Base-by-base conservation (phyloP, 495 filamentous ascomycete species). In the Aspergillus cristatus region DNA sequence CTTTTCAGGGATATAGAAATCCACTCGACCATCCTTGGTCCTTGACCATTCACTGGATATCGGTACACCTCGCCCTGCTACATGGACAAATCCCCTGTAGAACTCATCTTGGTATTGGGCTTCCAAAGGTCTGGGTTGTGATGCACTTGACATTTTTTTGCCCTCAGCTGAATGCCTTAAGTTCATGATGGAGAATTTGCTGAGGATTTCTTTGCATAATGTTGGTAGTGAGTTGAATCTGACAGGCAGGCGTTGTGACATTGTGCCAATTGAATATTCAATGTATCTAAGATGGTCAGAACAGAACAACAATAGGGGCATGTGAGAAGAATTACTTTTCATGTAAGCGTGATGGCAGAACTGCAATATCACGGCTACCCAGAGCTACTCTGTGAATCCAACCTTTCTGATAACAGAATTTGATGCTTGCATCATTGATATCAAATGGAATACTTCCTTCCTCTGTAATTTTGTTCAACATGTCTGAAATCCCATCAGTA, bases 331-430 rank as follows among this genome's bases (percentile, higher is more conserved):
- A 29, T 37, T 37, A 43, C 40, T 37, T 37, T 37, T 37, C 40
- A 37, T 43, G 40, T 32, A 43, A 37, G 32, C 40, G 28, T 14
- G 28, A 40, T 33, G 28, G 37, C 18, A 40, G 28, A 33, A 40
- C 37, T 32, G 28, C 37, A 40, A 32, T 10, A 24, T 33, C 37
- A 32, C 10, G 11, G 11, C 11, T 18, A 3, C 32, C 18, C 11
- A 13, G 6, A 1, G 20, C 20, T 13, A 40, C 16, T 16, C 18
- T 32, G 20, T 40, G 37, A 22, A 40, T 33, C 37, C 37, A 40
- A n/a, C 37, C 29, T 24, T 24, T 40, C 18, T 32, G 8, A 33
- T 32, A 40, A 26, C 37, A 40, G 24, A 16, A n/a, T 24, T 11
- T 28, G 32, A 35, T 43, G 28, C 26, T 32, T 16, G 30, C 34